Percentiles rank a stretch among this genome's conserved stretches.
Conservation (phyloP, 306 rosid species). For the Corylus heterophylla region DNA sequence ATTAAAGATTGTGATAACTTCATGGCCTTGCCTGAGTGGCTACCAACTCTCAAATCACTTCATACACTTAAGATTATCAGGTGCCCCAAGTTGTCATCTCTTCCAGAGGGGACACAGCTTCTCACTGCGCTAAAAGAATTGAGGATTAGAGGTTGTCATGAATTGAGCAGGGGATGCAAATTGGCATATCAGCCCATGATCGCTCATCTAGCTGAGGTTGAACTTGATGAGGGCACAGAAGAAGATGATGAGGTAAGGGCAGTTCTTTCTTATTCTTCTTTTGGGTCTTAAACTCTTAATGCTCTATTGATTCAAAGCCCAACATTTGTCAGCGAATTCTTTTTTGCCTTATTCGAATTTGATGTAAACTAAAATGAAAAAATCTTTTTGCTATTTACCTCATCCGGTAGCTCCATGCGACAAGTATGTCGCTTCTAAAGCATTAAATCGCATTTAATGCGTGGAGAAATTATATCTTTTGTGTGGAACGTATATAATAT, state of each 20-base stretch:
- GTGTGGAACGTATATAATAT: too few relatives aligned
- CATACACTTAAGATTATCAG: neutral
- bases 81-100: constrained; percentile 21
- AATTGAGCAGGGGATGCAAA: neutral
- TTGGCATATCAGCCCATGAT: neutral
- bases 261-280: too few relatives aligned
- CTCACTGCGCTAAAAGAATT: constrained; percentile 8
- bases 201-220: neutral
- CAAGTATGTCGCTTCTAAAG: too few relatives aligned
- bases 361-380: too few relatives aligned
- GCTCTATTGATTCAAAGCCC: neutral
- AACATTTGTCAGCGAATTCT: too few relatives aligned
- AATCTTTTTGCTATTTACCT: too few relatives aligned
- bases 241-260: too few relatives aligned
- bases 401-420: too few relatives aligned
- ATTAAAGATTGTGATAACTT: neutral
- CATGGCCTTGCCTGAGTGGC: constrained; percentile 32
- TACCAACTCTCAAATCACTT: constrained; percentile 8
- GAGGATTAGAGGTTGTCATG: neutral
- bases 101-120: constrained; percentile 8
- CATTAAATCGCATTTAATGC: too few relatives aligned
- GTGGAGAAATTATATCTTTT: too few relatives aligned
- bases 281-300: too few relatives aligned
- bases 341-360: too few relatives aligned
- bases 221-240: neutral